Base-by-base conservation (phyloP, 73 alveolate genomes). In the Urostyla sp. region DNA sequence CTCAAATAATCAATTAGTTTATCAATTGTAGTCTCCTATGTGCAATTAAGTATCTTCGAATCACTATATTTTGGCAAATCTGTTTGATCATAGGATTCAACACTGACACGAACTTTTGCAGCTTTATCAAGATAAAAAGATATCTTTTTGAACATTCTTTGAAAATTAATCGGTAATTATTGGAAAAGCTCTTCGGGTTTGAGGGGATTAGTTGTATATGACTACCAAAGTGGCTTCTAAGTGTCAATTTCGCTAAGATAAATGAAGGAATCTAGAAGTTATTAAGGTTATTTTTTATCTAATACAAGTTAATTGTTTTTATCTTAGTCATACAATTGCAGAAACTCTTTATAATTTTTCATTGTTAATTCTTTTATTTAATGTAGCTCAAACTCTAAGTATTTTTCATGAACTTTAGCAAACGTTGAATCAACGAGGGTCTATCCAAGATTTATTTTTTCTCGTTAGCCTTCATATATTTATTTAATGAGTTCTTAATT, bases 171-270 rank as follows among this genome's bases (percentile, higher is more conserved):
- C 1, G 83, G 83, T 11, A 69, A 26, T 26, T 69, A 69, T 34
- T 45, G 52, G 1, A 69, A 55, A 3, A 69, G 53, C 34, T 27
- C 34, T 1, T 27, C 83, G 18, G 49, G 56, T 11, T 69, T 69
- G 2, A 46, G 10, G 5, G 72, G 83, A 26, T 69, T 54, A 48
- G 40, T 40, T 3, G 53, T 54, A 32, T 69, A 69, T 7, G 83
- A 69, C 4, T 67, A 37, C 83, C 83, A 69, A 1, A 69, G 44
- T 31, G 83, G 83, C 54, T 69, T 69, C 38, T 69, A 37, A 30
- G 36, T 11, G 4, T 69, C 83, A 11, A 69, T 59, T 48, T 69
- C 83, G 24, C 18, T 7, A n/a, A 69, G 72, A 35, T 16, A 69
- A 7, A 18, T 46, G 31, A 69, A 69, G 52, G n/a, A 69, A n/a